Percentiles rank a stretch among this genome's conserved stretches.
Conservation (phyloP, 2,329 filamentous ascomycete species). For the Escovopsis weberi region DNA sequence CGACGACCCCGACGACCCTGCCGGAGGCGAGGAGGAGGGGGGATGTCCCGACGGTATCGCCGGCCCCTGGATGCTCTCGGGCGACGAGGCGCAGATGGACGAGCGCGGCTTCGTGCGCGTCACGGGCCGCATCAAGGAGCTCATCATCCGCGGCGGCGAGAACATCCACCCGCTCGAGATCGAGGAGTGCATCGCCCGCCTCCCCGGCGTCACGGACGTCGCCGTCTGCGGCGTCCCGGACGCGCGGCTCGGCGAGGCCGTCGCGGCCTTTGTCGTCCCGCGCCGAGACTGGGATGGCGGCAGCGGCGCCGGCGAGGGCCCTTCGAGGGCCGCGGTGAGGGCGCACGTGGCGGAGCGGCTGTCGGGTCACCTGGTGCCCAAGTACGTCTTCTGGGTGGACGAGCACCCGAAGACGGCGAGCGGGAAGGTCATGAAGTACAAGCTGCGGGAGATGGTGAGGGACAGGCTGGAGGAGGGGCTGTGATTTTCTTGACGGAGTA, state of each 20-base stretch:
- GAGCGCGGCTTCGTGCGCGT: constrained; percentile 72
- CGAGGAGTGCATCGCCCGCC: constrained; percentile 71
- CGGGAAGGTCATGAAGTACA: constrained; percentile 95
- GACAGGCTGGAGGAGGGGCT: constrained; percentile 14
- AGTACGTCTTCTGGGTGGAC: constrained; percentile 74
- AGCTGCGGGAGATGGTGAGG: constrained; percentile 52
- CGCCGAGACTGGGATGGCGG: constrained; percentile 9
- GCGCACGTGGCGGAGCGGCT: constrained; percentile 58
- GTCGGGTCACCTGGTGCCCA: constrained; percentile 66
- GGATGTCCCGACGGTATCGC: no score
- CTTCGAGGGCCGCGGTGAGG: constrained; percentile 47
- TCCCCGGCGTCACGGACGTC: constrained; percentile 56
- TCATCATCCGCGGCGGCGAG: constrained; percentile 89
- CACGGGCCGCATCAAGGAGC: constrained; percentile 83
- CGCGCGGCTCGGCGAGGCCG: constrained; percentile 69
- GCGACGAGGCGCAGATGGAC: constrained; percentile 84
- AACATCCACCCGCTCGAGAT: constrained; percentile 93
- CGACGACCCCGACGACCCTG: no score
- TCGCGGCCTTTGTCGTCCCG: constrained; percentile 69
- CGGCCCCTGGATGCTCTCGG: constrained; percentile 71
- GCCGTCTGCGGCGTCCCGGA: constrained; percentile 77
- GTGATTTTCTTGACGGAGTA: background rate
- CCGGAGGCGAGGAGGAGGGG: no score
- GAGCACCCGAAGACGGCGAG: constrained; percentile 91
- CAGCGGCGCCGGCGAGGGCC: constrained; percentile 11